Conservation (phyloP, 148 eudicot species). For the Camellia japonica region DNA sequence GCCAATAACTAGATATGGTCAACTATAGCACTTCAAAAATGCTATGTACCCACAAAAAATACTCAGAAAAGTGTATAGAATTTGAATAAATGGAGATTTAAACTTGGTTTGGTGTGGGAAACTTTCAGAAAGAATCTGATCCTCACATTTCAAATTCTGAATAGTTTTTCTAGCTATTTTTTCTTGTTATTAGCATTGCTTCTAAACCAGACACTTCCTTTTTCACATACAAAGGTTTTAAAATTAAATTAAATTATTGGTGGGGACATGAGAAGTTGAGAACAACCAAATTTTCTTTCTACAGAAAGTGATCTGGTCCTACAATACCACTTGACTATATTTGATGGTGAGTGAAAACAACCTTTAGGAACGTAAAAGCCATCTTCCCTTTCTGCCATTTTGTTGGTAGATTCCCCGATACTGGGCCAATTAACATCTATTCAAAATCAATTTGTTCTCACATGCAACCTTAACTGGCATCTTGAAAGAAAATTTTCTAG, state of each 20-base stretch:
- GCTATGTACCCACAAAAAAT: too few species aligned
- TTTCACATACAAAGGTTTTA: too few species aligned
- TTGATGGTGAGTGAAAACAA: conserved; percentile 1
- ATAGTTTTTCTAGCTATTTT: too few species aligned
- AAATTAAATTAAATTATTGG: conserved; percentile 3
- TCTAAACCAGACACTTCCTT: too few species aligned
- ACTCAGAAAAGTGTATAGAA: too few species aligned
- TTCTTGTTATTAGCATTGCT: too few species aligned
- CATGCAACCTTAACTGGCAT: background rate
- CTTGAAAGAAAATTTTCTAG: background rate
- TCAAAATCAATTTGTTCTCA: background rate
- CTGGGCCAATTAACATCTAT: background rate
- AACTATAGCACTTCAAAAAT: too few species aligned
- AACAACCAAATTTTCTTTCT: background rate
- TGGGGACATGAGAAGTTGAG: background rate
- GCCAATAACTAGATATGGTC: background rate
- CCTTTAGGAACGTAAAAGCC: background rate
- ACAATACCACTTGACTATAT: background rate
- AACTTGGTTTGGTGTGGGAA: too few species aligned
- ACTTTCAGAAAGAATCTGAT: too few species aligned
- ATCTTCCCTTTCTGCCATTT: background rate
- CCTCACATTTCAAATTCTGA: too few species aligned
- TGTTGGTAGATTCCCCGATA: background rate
- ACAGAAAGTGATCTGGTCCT: background rate
- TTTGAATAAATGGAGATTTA: too few species aligned